Base-by-base conservation (phyloP, 345 rosid species). In the Salix brachista region DNA sequence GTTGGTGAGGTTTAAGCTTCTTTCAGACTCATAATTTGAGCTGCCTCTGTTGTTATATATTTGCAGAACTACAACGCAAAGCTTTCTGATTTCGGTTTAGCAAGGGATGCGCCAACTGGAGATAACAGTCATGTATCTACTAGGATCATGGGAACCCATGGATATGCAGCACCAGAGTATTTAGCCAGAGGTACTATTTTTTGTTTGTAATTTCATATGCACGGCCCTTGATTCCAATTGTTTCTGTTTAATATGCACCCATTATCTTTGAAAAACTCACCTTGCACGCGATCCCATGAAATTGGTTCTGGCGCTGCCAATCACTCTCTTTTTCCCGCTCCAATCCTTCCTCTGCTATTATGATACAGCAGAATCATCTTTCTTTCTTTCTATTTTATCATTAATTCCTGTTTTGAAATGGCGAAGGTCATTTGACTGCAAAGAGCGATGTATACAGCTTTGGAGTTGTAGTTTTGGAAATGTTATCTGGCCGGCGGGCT, bases 161-260 rank as follows among this genome's bases (percentile, higher is more conserved):
- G 99, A 80, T 95, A 95, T 86, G 97, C 99, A 37, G 99, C 99
- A 84, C 99, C 98, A 1, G 98, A 93, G 73, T 96, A 96, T 87
- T 78, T 93, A 58, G 92, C 97, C 74, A 91, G 97, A 66, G 98
- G 95, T 91, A 70, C 73, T 11, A 12, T 56, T 52, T 21, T 36
- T 52, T 48, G 13, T 34, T 34, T 67, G 11, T 26, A 30, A 19
- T 42, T 28, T 48, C 23, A 25, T 54, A 13, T n/a, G 74, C 6
- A 34, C 37, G 1, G 37, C 37, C 37, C 6, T 34, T 34, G 37
- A 34, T 34, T 34, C 36, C 36, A 34, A 34, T 34, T 36, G 34
- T 37, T 3, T 62, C 39, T 41, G 25, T 41, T 69, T 69, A 13
- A 25, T 39, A 44, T 25, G n/a, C 56, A 50, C 4, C 8, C 56